These are phyloP conservation scores for Cryomyces antarcticus DNA, from an alignment of 495 filamentous ascomycete genomes.

Conservation along the genomic window DNA sequence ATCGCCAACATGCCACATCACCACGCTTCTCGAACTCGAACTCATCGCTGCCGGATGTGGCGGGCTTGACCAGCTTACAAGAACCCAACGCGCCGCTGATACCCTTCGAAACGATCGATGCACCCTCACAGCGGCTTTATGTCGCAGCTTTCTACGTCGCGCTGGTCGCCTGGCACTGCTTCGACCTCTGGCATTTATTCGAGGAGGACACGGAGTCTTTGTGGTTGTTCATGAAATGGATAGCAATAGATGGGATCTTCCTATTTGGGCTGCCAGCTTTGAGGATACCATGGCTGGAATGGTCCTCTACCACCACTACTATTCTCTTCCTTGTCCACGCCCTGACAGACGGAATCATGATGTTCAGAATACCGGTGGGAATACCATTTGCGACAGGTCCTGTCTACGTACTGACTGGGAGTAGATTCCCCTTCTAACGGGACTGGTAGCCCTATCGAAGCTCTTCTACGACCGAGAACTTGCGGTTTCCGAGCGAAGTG, in stretches of 20 bases:
- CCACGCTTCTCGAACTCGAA: slow-evolving; percentile 11
- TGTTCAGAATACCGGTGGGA: slow-evolving; percentile 50
- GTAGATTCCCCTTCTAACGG: slow-evolving; percentile 38
- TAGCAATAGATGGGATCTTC: slow-evolving; percentile 59
- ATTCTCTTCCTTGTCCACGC: slow-evolving; percentile 46
- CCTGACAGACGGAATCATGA: slow-evolving; percentile 57
- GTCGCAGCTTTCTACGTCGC: slow-evolving; percentile 52
- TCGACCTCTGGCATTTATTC: slow-evolving; percentile 55
- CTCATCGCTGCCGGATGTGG: slow-evolving; percentile 14
- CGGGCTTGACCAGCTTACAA: slow-evolving; percentile 6
- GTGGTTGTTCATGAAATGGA: slow-evolving; percentile 85
- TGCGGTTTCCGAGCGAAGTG: slow-evolving; percentile 70
- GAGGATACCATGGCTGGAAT: slow-evolving; percentile 89
- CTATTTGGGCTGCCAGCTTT: slow-evolving; percentile 67
- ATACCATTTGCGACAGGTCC: slow-evolving; percentile 9
- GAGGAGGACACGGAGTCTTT: slow-evolving; percentile 64
- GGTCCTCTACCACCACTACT: slow-evolving; percentile 49
- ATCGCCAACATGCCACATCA: slow-evolving; percentile 18
- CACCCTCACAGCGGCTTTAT: slow-evolving; percentile 73
- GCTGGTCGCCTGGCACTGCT: slow-evolving; percentile 60
- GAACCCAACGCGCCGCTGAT: slow-evolving; percentile 40
- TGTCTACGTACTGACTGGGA: slow-evolving; percentile 11
- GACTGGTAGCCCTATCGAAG: slow-evolving; percentile 46
- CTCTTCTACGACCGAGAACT: slow-evolving; percentile 75
- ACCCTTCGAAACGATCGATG: slow-evolving; percentile 55